Evolutionary conservation across 2,329 filamentous ascomycete species (phyloP).

Genomic region (Metarhizium anisopliae): DNA sequence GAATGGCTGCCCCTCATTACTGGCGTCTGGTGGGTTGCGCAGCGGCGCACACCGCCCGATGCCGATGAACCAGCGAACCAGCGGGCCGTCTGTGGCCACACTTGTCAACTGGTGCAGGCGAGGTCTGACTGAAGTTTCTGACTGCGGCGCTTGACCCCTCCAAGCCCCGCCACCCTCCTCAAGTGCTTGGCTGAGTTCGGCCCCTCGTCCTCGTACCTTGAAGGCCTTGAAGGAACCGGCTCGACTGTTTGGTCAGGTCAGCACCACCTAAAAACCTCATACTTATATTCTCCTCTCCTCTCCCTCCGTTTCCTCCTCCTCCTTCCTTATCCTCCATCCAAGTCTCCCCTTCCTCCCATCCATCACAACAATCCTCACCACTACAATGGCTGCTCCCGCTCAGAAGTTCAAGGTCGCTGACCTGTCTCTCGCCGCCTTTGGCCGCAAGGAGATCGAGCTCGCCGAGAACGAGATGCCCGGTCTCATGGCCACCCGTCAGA

Average conservation of each 20-base stretch:
- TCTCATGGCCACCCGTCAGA: slow-evolving; percentile 87
- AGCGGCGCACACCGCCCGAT: slow-evolving; percentile 7
- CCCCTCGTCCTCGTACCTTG: background rate
- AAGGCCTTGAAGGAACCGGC: background rate
- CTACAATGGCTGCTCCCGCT: slow-evolving; percentile 62
- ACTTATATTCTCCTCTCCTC: slow-evolving; percentile 3
- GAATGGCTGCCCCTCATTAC: slow-evolving; percentile 5
- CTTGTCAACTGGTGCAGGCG: background rate
- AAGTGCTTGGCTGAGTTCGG: background rate
- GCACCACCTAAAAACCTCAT: slow-evolving; percentile 13
- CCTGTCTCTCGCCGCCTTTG: slow-evolving; percentile 94
- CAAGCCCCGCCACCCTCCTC: background rate
- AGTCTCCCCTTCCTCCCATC: slow-evolving; percentile 6
- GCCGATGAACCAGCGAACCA: slow-evolving; percentile 1
- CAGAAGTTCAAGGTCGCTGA: slow-evolving; percentile 97
- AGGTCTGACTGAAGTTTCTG: background rate
- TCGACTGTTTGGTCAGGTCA: background rate
- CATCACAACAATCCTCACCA: slow-evolving; percentile 26
- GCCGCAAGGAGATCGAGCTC: slow-evolving; percentile 97
- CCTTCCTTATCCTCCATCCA: slow-evolving; percentile 10
- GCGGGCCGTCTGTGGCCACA: slow-evolving; percentile 1
- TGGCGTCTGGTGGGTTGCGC: background rate
- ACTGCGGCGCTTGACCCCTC: slow-evolving; percentile 1
- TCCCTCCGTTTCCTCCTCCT: slow-evolving; percentile 7
- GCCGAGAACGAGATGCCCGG: slow-evolving; percentile 96